Conservation (phyloP, 768 basidiomycete species). For the Albatrellus ellisii region DNA sequence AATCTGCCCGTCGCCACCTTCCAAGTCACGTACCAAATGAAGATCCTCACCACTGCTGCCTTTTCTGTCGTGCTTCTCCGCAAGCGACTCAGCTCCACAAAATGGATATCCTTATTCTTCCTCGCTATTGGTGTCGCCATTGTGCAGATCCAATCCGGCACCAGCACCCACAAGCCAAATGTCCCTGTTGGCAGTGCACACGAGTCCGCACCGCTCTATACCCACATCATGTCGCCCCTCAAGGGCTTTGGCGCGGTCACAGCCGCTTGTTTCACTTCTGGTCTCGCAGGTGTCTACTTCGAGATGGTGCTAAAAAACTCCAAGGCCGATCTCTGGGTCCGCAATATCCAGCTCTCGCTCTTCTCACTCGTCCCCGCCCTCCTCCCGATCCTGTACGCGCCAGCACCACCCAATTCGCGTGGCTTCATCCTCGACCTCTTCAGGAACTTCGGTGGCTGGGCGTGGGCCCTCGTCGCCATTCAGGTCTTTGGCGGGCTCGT, state of each 20-base stretch:
- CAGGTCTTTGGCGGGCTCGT: constrained; percentile 91
- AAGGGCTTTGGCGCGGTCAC: constrained; percentile 77
- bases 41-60: constrained; percentile 91
- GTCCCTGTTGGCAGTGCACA: constrained; percentile 54
- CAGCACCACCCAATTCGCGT: constrained; percentile 26
- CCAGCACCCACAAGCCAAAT: constrained; percentile 20
- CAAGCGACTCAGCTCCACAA: constrained; percentile 51
- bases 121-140: constrained; percentile 89
- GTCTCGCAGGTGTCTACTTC: constrained; percentile 86
- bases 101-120: constrained; percentile 84
- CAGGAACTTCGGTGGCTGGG: constrained; percentile 85
- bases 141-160: constrained; percentile 78
- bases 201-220: constrained; percentile 41
- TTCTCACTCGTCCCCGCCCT: constrained; percentile 88
- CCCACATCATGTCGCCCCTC: constrained; percentile 70
- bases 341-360: constrained; percentile 79
- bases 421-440: constrained; percentile 51
- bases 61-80: constrained; percentile 81
- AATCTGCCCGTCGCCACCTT: constrained; percentile 96
- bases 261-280: constrained; percentile 80
- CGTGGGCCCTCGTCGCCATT: constrained; percentile 82
- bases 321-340: constrained; percentile 77
- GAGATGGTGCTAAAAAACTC: constrained; percentile 87
- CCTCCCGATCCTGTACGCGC: constrained; percentile 57
- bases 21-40: constrained; percentile 98